phyloP scores from a whole-genome alignment of 83 land plant species.

The Diphasiastrum complanatum region DNA sequence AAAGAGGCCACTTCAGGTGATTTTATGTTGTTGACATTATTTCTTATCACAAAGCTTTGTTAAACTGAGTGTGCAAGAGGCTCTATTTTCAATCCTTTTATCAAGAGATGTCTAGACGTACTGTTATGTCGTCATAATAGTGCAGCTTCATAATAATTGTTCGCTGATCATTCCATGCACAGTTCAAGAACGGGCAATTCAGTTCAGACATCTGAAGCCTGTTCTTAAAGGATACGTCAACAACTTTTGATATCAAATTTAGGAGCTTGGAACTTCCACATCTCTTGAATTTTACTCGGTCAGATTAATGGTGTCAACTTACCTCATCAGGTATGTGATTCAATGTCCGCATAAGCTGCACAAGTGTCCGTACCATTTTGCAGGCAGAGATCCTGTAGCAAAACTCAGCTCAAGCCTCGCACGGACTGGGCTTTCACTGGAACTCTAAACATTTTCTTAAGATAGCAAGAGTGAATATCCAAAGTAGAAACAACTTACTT shows the following conservation, averaged over 20 bases:
- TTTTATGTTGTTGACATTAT: no score
- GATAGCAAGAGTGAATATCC: neutral
- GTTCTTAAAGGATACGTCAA: no score
- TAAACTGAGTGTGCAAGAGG: no score
- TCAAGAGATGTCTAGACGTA: no score
- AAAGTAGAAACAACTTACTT: constrained; percentile 30
- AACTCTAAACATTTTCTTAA: neutral
- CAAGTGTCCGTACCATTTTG: constrained; percentile 75
- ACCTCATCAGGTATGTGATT: constrained; percentile 88
- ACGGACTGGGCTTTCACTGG: neutral
- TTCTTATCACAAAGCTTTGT: no score
- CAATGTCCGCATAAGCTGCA: constrained; percentile 80
- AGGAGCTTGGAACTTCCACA: neutral
- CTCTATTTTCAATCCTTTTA: no score
- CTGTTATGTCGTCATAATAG: constrained; percentile 90
- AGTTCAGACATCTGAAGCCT: no score
- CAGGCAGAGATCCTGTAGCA: constrained; percentile 68
- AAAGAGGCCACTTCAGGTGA: no score
- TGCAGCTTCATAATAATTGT: constrained; percentile 86
- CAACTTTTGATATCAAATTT: no score
- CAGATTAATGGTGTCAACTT: neutral
- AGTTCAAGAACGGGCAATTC: neutral
- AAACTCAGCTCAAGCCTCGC: neutral
- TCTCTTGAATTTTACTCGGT: neutral
- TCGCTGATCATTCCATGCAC: constrained; percentile 47